Evolutionary conservation across 305 asterid genomes (phyloP).

Genomic region (Andrographis paniculata): DNA sequence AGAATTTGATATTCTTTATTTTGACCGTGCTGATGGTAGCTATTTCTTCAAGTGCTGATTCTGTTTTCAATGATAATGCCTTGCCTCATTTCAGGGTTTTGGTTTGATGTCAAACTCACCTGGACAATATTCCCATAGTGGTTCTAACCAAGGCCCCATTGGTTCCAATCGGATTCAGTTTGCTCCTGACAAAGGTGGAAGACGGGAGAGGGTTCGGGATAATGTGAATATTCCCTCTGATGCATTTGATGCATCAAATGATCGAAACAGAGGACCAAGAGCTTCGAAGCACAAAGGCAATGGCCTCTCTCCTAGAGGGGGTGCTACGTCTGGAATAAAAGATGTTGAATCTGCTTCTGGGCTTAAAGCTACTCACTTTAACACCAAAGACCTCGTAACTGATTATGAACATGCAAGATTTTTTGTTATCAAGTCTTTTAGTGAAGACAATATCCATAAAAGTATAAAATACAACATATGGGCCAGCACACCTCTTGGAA

Average conservation of each 20-base stretch:
- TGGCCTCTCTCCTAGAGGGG: constrained; percentile 49
- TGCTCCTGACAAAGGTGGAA: constrained; percentile 54
- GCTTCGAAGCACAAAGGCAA: constrained; percentile 69
- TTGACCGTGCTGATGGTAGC: not conserved
- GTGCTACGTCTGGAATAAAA: constrained; percentile 41
- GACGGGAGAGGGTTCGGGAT: constrained; percentile 77
- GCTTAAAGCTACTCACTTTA: constrained; percentile 39
- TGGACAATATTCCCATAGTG: constrained; percentile 48
- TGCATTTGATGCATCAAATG: constrained; percentile 52
- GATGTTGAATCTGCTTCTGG: constrained; percentile 55
- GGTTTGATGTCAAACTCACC: constrained; percentile 55
- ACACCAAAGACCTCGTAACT: constrained; percentile 39
- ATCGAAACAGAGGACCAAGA: constrained; percentile 95
- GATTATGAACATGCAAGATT: constrained; percentile 53
- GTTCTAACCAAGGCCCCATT: constrained; percentile 51
- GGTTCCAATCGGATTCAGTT: constrained; percentile 50
- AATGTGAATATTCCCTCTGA: constrained; percentile 41
- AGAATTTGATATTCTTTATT: not conserved
- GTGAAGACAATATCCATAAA: constrained; percentile 71
- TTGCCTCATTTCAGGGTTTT: constrained; percentile 49
- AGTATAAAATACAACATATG: constrained; percentile 56
- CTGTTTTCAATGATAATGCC: too few species aligned
- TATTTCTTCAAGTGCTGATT: not conserved
- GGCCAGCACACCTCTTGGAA: constrained; percentile 76
- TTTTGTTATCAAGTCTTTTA: constrained; percentile 67